phyloP scores from a whole-genome alignment of 306 rosid genomes.

The Pachyrhizus erosus region DNA sequence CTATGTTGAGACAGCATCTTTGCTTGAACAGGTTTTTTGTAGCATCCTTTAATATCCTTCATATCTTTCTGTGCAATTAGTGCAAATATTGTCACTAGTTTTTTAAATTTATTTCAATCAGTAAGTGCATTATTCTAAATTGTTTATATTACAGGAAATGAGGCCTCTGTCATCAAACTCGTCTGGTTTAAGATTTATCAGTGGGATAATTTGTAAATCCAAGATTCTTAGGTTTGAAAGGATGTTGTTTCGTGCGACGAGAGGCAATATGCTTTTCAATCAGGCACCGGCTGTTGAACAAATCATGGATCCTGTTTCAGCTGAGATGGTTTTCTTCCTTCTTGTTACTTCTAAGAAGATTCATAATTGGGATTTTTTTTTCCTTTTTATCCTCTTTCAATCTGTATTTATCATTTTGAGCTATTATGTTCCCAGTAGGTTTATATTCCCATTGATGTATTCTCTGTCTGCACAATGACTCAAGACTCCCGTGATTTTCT shows the following conservation, averaged over 20 bases:
- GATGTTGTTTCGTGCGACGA: constrained; percentile 96
- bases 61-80: constrained; percentile 16
- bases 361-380: constrained; percentile 1
- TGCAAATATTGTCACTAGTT: constrained; percentile 16
- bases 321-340: constrained; percentile 80
- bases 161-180: constrained; percentile 71
- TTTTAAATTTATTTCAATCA: constrained; percentile 39
- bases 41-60: constrained; percentile 17
- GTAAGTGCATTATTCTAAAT: constrained; percentile 27
- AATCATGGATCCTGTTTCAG: constrained; percentile 90
- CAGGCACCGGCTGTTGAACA: constrained; percentile 85
- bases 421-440: constrained; percentile 33
- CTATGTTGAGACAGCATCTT: constrained; percentile 68
- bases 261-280: constrained; percentile 99
- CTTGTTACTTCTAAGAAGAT: constrained; percentile 44
- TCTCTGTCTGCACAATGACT: constrained; percentile 37
- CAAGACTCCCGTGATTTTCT: constrained; percentile 37
- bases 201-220: constrained; percentile 92
- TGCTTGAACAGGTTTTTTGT: constrained; percentile 82
- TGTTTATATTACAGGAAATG: constrained; percentile 67
- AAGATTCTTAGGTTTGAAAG: constrained; percentile 91
- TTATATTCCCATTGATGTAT: constrained; percentile 38
- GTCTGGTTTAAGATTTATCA: constrained; percentile 91
- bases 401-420: constrained; percentile 36
- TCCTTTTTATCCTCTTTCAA: background rate